Conservation (phyloP, 257 asterid species). For the Pogostemon cablin region DNA sequence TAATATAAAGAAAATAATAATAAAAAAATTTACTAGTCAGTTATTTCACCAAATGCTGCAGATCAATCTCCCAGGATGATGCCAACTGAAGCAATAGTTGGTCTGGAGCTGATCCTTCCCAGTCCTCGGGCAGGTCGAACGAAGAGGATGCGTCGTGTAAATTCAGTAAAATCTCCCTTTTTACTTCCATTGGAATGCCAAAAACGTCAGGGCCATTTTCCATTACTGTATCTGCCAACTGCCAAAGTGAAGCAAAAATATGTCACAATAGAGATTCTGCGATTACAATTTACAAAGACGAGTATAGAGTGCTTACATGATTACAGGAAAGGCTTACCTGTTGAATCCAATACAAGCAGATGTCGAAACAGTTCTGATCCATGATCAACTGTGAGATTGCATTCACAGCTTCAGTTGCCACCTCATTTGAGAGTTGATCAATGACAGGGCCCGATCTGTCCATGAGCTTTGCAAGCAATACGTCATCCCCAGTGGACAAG, state of each 20-base stretch:
- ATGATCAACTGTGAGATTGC: constrained; percentile 77
- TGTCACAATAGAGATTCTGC: constrained; percentile 15
- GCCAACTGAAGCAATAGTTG: constrained; percentile 80
- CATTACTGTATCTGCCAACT: constrained; percentile 75
- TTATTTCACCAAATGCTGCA: constrained; percentile 69
- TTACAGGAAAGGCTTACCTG: constrained; percentile 56
- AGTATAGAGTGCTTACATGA: too few relatives aligned
- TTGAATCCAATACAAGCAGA: constrained; percentile 89
- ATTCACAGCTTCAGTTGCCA: constrained; percentile 68
- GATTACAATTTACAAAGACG: too few relatives aligned
- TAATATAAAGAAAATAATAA: constrained; percentile 14
- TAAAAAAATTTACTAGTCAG: constrained; percentile 5
- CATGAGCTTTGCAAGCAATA: constrained; percentile 91
- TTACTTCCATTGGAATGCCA: constrained; percentile 70
- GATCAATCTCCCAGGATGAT: constrained; percentile 87
- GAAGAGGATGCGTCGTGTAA: constrained; percentile 67
- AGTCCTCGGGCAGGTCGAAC: constrained; percentile 76
- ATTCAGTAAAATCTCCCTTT: constrained; percentile 71
- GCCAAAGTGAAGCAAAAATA: constrained; percentile 30
- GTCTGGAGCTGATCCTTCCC: constrained; percentile 91
- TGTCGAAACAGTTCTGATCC: constrained; percentile 73
- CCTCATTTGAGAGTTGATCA: constrained; percentile 84
- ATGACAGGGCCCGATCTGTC: constrained; percentile 90
- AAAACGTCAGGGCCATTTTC: constrained; percentile 76
- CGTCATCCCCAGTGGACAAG: constrained; percentile 81